Evolutionary conservation across 306 rosid species (phyloP).

Genomic region (Aeschynomene evenia): DNA sequence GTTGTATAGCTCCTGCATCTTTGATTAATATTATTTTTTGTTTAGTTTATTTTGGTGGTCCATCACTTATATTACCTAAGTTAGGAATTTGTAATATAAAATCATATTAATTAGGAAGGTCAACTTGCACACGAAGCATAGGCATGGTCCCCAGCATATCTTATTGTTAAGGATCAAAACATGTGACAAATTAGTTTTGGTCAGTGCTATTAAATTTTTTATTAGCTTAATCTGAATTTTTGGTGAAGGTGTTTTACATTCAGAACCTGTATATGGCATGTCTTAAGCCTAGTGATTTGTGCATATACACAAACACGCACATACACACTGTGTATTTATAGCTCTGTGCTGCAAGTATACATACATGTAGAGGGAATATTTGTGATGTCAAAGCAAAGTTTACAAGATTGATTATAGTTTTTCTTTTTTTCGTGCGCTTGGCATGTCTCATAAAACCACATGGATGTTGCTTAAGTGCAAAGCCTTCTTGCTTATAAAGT

Average conservation of each 20-base stretch:
- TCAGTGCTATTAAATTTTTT: neutral
- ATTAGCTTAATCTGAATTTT: neutral
- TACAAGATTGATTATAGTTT: neutral
- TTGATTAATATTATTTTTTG: slow-evolving; percentile 15
- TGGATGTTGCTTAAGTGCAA: neutral
- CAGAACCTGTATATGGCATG: neutral
- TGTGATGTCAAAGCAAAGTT: neutral
- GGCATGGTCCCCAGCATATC: neutral
- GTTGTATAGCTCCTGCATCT: slow-evolving; percentile 14
- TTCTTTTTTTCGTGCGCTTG: neutral
- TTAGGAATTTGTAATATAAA: neutral
- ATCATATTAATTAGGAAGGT: neutral
- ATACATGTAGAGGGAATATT: neutral
- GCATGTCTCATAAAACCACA: neutral
- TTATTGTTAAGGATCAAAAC: neutral
- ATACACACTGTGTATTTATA: neutral
- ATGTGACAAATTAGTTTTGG: neutral
- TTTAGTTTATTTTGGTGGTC: slow-evolving; percentile 33
- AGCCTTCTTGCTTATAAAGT: neutral
- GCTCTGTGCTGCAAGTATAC: neutral
- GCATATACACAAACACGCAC: neutral
- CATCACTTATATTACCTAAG: neutral
- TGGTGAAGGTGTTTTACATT: neutral
- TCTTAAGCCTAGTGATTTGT: neutral
- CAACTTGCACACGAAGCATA: slow-evolving; percentile 21